phyloP scores from a whole-genome alignment of 371 early-diverging fungal genomes.

The Gilbertella persicaria region DNA sequence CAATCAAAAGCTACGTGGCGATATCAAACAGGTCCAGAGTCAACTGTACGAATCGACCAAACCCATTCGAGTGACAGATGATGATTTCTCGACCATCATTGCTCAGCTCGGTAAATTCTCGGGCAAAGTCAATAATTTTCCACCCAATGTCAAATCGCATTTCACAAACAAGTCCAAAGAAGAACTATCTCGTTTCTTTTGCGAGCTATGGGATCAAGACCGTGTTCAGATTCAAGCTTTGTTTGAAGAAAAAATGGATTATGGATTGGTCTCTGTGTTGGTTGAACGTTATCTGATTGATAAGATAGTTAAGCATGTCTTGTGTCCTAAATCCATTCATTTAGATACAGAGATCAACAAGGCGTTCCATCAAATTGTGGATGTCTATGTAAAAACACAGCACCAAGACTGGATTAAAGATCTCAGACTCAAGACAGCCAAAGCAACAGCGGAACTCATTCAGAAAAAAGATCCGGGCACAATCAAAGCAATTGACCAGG shows the following conservation, averaged over 20 bases:
- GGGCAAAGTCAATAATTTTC: slow-evolving; percentile 21
- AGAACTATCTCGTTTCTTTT: background rate
- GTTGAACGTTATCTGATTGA: slow-evolving; percentile 14
- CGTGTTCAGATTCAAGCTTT: background rate
- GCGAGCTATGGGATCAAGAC: slow-evolving; percentile 1
- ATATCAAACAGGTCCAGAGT: slow-evolving; percentile 8
- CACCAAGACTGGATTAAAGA: slow-evolving; percentile 12
- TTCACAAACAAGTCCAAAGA: background rate
- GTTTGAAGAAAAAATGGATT: slow-evolving; percentile 17
- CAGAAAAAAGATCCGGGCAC: background rate
- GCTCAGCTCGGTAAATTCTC: slow-evolving; percentile 14
- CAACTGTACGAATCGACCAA: slow-evolving; percentile 15
- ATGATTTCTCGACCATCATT: slow-evolving; percentile 25
- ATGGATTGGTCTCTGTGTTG: slow-evolving; percentile 15
- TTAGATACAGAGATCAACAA: slow-evolving; percentile 7
- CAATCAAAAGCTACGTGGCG: background rate
- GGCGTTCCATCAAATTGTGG: background rate
- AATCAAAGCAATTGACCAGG: background rate
- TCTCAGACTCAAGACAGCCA: slow-evolving; percentile 17
- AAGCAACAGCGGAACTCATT: slow-evolving; percentile 12
- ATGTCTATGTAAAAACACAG: background rate
- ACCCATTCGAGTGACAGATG: slow-evolving; percentile 23
- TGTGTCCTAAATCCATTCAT: slow-evolving; percentile 7
- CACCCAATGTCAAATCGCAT: slow-evolving; percentile 14
- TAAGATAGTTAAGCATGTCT: slow-evolving; percentile 1